Conservation (phyloP, 2,329 filamentous ascomycete genomes). For the Monosporascus sp. region DNA sequence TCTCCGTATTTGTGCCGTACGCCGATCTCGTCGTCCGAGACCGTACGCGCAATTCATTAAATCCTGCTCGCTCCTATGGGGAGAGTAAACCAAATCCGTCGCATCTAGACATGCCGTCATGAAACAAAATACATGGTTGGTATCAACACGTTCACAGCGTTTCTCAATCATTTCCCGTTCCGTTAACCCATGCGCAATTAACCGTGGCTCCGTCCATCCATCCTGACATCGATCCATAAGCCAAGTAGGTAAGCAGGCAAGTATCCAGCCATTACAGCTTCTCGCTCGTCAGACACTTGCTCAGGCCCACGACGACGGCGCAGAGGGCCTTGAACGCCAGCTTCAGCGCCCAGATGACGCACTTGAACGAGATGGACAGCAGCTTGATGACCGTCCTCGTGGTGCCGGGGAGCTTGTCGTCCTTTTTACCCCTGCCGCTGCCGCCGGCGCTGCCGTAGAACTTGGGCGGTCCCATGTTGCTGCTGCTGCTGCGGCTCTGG, state of each 20-base stretch:
- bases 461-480: slow-evolving; percentile 10
- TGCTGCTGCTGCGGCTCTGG: slow-evolving; percentile 38
- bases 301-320: slow-evolving; percentile 45
- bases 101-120: neutral
- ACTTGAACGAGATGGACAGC: slow-evolving; percentile 50
- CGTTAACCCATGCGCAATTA: too few relatives aligned
- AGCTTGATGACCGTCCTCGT: slow-evolving; percentile 46
- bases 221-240: neutral
- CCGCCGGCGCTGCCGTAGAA: slow-evolving; percentile 32
- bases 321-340: slow-evolving; percentile 48
- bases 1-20: too few relatives aligned
- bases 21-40: too few relatives aligned
- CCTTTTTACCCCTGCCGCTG: slow-evolving; percentile 31
- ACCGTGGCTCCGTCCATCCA: too few relatives aligned
- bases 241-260: neutral
- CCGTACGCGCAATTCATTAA: neutral
- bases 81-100: neutral
- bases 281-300: slow-evolving; percentile 43
- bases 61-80: neutral
- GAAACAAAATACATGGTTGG: neutral
- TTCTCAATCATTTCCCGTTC: neutral
- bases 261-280: slow-evolving; percentile 27
- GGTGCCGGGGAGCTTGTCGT: slow-evolving; percentile 46
- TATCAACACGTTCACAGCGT: neutral
- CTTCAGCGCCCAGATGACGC: slow-evolving; percentile 53